Percentiles rank a stretch among this genome's conserved stretches.
Conservation (phyloP, 495 filamentous ascomycete species). For the Immersiella caudata region DNA sequence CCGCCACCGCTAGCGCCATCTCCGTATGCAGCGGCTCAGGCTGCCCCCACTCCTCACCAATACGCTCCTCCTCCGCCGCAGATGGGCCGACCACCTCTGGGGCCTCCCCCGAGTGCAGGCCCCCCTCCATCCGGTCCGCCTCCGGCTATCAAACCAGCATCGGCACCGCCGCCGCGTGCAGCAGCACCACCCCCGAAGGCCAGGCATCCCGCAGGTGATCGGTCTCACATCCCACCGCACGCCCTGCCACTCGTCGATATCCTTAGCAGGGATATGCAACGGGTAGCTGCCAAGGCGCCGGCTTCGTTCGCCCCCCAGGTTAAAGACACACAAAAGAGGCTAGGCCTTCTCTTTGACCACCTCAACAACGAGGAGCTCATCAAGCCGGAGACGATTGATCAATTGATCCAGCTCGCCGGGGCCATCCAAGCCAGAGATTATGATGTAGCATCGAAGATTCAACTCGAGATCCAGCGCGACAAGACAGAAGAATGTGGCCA, state of each 20-base stretch:
- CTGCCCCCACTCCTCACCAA: slow-evolving; percentile 32
- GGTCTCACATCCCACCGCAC: slow-evolving; percentile 79
- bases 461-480: slow-evolving; percentile 80
- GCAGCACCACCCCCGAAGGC: slow-evolving; percentile 46
- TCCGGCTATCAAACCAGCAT: slow-evolving; percentile 32
- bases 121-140: slow-evolving; percentile 52
- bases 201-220: slow-evolving; percentile 83
- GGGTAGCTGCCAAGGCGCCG: slow-evolving; percentile 81
- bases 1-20: slow-evolving; percentile 47
- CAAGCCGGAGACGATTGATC: slow-evolving; percentile 75
- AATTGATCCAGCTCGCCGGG: slow-evolving; percentile 61
- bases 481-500: slow-evolving; percentile 83
- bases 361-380: slow-evolving; percentile 93
- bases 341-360: slow-evolving; percentile 91
- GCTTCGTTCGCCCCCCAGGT: slow-evolving; percentile 80
- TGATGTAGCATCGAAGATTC: slow-evolving; percentile 70
- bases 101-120: slow-evolving; percentile 49
- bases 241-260: slow-evolving; percentile 80
- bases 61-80: slow-evolving; percentile 43
- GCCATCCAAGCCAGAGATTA: slow-evolving; percentile 74
- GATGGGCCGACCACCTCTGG: slow-evolving; percentile 34
- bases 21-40: slow-evolving; percentile 61
- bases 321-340: slow-evolving; percentile 86
- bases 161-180: slow-evolving; percentile 52
- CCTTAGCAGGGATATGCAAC: slow-evolving; percentile 80